Conservation (phyloP, 2,329 filamentous ascomycete species). For the Gnomoniopsis smithogilvyi region DNA sequence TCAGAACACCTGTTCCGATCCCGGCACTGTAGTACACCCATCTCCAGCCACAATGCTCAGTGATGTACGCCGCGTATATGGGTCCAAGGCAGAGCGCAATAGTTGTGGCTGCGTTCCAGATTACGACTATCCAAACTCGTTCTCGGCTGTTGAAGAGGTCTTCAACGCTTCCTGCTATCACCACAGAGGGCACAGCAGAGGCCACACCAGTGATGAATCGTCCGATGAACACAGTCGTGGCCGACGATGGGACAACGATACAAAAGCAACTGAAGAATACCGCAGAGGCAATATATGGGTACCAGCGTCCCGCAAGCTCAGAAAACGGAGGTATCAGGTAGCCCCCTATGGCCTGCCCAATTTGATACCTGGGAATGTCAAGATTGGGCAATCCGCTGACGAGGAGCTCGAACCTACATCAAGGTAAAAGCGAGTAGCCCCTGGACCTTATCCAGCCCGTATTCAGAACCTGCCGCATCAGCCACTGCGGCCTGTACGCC, state of each 20-base stretch:
- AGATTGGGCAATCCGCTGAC: background rate
- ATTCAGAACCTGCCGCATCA: slow-evolving; percentile 17
- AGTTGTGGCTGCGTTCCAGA: slow-evolving; percentile 41
- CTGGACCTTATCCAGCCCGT: slow-evolving; percentile 16
- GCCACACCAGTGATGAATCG: slow-evolving; percentile 40
- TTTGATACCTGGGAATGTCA: slow-evolving; percentile 26
- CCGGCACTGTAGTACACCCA: slow-evolving; percentile 43
- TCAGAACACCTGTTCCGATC: slow-evolving; percentile 32
- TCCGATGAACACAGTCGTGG: slow-evolving; percentile 33
- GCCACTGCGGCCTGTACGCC: slow-evolving; percentile 17
- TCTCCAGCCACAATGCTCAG: slow-evolving; percentile 30
- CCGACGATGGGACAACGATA: slow-evolving; percentile 33
- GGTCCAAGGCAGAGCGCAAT: slow-evolving; percentile 41
- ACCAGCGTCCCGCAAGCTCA: slow-evolving; percentile 33
- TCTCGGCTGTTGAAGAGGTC: slow-evolving; percentile 43
- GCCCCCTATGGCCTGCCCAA: slow-evolving; percentile 35
- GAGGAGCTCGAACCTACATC: slow-evolving; percentile 17
- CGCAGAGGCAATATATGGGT: slow-evolving; percentile 31
- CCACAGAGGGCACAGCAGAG: slow-evolving; percentile 44
- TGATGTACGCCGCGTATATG: slow-evolving; percentile 38
- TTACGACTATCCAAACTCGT: slow-evolving; percentile 44
- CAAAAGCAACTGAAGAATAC: slow-evolving; percentile 30
- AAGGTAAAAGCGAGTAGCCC: slow-evolving; percentile 25
- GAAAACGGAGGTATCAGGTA: slow-evolving; percentile 35
- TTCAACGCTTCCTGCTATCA: slow-evolving; percentile 45